Evolutionary conservation across 2,329 filamentous ascomycete species (phyloP).

Genomic region (Exophiala mesophila): DNA sequence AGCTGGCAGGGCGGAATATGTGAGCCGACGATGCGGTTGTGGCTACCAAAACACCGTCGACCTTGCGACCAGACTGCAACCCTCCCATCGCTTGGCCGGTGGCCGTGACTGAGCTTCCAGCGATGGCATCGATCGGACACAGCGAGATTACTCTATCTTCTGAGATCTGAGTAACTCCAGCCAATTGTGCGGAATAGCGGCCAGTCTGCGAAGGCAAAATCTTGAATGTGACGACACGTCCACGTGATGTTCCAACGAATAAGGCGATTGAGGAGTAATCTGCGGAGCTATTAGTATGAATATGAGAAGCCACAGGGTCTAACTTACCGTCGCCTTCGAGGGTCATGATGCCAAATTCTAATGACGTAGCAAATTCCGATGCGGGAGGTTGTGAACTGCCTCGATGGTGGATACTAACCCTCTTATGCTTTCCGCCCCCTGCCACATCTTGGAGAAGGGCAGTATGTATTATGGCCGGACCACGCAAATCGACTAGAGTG

Average conservation of each 20-base stretch:
- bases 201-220: slow-evolving; percentile 67
- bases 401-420: slow-evolving; percentile 59
- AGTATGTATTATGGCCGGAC: slow-evolving; percentile 76
- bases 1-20: slow-evolving; percentile 76
- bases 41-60: slow-evolving; percentile 75
- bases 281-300: slow-evolving; percentile 30
- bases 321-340: slow-evolving; percentile 71
- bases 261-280: slow-evolving; percentile 90
- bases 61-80: slow-evolving; percentile 66
- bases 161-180: slow-evolving; percentile 62
- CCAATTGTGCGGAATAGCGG: slow-evolving; percentile 67
- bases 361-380: slow-evolving; percentile 70
- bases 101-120: slow-evolving; percentile 69
- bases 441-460: slow-evolving; percentile 67
- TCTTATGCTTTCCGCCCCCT: slow-evolving; percentile 76
- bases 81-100: slow-evolving; percentile 70
- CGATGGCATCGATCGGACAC: slow-evolving; percentile 71
- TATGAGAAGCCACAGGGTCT: neutral
- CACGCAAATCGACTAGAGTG: slow-evolving; percentile 79
- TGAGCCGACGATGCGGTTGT: slow-evolving; percentile 71
- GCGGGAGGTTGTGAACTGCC: slow-evolving; percentile 29
- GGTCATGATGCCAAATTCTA: slow-evolving; percentile 92
- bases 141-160: slow-evolving; percentile 67
- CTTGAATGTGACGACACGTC: slow-evolving; percentile 85
- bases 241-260: slow-evolving; percentile 82